phyloP scores from a whole-genome alignment of 352 stramenopile species.

The Phytophthora citricola region DNA sequence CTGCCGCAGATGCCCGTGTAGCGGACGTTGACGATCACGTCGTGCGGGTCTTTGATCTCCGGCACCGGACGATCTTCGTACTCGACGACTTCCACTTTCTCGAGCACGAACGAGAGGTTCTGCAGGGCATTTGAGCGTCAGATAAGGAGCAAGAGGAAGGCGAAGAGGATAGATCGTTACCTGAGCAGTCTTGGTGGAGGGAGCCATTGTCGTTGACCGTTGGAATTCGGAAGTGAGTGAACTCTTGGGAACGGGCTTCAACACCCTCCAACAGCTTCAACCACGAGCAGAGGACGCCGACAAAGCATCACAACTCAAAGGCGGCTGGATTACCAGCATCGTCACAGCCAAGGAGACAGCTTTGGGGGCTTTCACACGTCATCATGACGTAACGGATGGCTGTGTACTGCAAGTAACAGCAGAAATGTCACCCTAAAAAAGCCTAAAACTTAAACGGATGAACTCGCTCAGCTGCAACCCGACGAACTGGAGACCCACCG shows the following conservation, averaged over 20 bases:
- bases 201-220: constrained; percentile 1
- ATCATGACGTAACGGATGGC: too few species aligned
- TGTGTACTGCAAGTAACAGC: too few species aligned
- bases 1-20: constrained; percentile 41
- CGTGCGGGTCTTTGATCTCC: constrained; percentile 30
- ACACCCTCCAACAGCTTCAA: constrained; percentile 16
- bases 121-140: not conserved
- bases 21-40: constrained; percentile 34
- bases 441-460: too few species aligned
- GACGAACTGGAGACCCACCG: too few species aligned
- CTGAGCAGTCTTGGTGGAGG: not conserved
- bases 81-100: constrained; percentile 34
- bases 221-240: constrained; percentile 15
- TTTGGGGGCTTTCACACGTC: too few species aligned
- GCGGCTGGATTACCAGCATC: too few species aligned
- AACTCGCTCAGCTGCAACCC: too few species aligned
- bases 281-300: constrained; percentile 5
- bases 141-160: not conserved
- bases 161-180: not conserved
- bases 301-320: not conserved
- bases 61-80: constrained; percentile 36
- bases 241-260: constrained; percentile 4
- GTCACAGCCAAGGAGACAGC: too few species aligned
- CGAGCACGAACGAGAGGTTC: constrained; percentile 37
- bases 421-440: too few species aligned